Evolutionary conservation across 768 basidiomycete genomes (phyloP).

Genomic region (Serendipita sp.): DNA sequence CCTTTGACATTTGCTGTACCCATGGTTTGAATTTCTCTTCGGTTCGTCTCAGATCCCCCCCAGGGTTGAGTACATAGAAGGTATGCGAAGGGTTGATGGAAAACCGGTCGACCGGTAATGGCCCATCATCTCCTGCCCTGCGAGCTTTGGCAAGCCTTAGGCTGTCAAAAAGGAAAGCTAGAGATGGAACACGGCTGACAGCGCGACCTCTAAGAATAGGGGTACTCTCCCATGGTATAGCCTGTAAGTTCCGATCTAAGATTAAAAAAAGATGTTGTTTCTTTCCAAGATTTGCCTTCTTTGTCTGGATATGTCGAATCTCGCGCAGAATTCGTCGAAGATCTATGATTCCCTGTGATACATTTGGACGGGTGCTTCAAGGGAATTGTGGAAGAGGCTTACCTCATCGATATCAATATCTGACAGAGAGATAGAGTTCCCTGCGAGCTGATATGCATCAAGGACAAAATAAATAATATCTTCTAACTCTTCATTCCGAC

Average conservation of each 20-base stretch:
- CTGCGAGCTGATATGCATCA: slow-evolving; percentile 88
- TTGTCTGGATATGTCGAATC: slow-evolving; percentile 44
- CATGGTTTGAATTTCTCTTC: slow-evolving; percentile 70
- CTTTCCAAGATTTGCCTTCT: slow-evolving; percentile 10
- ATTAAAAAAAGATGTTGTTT: slow-evolving; percentile 77
- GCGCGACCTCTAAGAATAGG: slow-evolving; percentile 71
- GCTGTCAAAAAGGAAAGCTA: slow-evolving; percentile 78
- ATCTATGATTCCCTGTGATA: neutral
- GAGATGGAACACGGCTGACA: slow-evolving; percentile 81
- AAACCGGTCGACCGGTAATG: slow-evolving; percentile 27
- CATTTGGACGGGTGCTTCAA: no score
- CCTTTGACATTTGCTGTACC: slow-evolving; percentile 50
- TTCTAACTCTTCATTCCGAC: slow-evolving; percentile 86
- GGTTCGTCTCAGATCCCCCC: slow-evolving; percentile 74
- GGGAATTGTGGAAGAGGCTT: slow-evolving; percentile 8
- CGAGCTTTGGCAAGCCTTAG: slow-evolving; percentile 34
- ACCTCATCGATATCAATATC: slow-evolving; percentile 88
- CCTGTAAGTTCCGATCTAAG: slow-evolving; percentile 76
- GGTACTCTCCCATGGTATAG: slow-evolving; percentile 91
- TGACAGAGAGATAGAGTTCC: slow-evolving; percentile 70
- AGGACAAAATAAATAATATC: slow-evolving; percentile 88
- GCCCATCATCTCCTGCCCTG: slow-evolving; percentile 11
- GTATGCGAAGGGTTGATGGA: slow-evolving; percentile 50
- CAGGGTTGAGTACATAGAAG: slow-evolving; percentile 82
- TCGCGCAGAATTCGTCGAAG: slow-evolving; percentile 45